Evolutionary conservation across 805 yeast genomes (phyloP).

Genomic region (Candida adriatica): DNA sequence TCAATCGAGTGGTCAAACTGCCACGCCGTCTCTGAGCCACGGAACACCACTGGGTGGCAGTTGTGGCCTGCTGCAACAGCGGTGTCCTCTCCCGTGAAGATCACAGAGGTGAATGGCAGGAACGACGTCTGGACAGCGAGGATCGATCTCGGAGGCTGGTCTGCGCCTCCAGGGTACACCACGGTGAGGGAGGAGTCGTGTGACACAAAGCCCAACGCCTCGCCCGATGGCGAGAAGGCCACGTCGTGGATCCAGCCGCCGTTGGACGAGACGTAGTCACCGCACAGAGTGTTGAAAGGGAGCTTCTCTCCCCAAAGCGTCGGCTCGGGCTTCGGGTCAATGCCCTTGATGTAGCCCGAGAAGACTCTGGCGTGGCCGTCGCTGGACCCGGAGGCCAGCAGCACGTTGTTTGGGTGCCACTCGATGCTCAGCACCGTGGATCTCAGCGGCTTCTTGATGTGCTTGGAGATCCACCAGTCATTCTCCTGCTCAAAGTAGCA

Average conservation of each 20-base stretch:
- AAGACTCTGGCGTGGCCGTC: constrained; percentile 91
- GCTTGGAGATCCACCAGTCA: constrained; percentile 99
- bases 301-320: constrained; percentile 91
- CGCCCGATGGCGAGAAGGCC: constrained; percentile 73
- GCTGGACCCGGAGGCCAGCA: constrained; percentile 85
- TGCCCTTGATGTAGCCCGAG: constrained; percentile 80
- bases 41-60: constrained; percentile 82
- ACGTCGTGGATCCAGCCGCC: constrained; percentile 94
- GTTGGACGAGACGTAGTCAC: constrained; percentile 62
- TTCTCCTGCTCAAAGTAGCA: constrained; percentile 94
- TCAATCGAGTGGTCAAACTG: constrained; percentile 40
- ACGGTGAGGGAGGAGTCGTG: constrained; percentile 84
- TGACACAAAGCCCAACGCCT: constrained; percentile 71
- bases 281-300: constrained; percentile 89
- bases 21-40: constrained; percentile 64
- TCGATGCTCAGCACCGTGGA: constrained; percentile 76
- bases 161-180: constrained; percentile 68
- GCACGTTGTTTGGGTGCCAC: constrained; percentile 92
- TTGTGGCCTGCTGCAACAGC: constrained; percentile 88
- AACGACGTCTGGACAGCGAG: constrained; percentile 54
- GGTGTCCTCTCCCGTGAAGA: constrained; percentile 60
- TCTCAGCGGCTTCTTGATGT: constrained; percentile 89
- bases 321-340: constrained; percentile 76
- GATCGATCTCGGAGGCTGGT: constrained; percentile 56
- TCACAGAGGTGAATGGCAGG: constrained; percentile 74